Evolutionary conservation across 2,329 filamentous ascomycete genomes (phyloP), one percentile per base, ranked within the genome.

Genomic region (Teratosphaeria gauchensis): DNA sequence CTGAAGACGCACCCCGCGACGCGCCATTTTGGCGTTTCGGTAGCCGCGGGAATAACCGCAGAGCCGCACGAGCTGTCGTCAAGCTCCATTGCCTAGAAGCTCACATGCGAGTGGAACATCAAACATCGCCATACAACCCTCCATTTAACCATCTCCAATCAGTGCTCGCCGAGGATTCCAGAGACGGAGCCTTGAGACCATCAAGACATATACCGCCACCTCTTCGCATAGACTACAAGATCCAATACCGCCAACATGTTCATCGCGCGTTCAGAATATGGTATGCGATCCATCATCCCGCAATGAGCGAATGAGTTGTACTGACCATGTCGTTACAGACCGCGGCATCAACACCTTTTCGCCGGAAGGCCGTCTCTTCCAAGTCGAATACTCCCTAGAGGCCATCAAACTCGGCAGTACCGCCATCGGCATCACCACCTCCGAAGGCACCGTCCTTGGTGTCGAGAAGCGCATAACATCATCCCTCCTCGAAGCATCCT

Each of bases 281-380:
- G 92, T 94, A 83, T 75, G 72, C 58, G 65, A 59, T 63, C 63
- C 62, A 57, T 63, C 65, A 61, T 56, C 64, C 61, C 65, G 62
- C 55, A 52, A 57, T 61, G 65, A 54, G 42, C 12, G n/a, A 7
- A 31, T 31, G 7, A 53, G 19, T 4, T 12, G 24, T 53, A 35
- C 28, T 31, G 60, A 66, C 69, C 61, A 71, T 51, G 24, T 33
- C 5, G 24, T 12, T n/a, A 58, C 68, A 96, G 92, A 97, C 82
- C 91, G 92, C 78, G 92, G 92, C 72, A 96, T 97, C 85, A 97
- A 96, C 84, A 99, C 94, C 84, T 99, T 99, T 85, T 99, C 94
- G 70, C 94, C 94, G 62, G 94, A 99, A 84, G 94, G 94, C 72
- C 94, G 94, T 78, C 89, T 99, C 76, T 99, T 99, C 84, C 94